phyloP scores from a whole-genome alignment of 805 yeast species.

The Wickerhamomyces queroliae region DNA sequence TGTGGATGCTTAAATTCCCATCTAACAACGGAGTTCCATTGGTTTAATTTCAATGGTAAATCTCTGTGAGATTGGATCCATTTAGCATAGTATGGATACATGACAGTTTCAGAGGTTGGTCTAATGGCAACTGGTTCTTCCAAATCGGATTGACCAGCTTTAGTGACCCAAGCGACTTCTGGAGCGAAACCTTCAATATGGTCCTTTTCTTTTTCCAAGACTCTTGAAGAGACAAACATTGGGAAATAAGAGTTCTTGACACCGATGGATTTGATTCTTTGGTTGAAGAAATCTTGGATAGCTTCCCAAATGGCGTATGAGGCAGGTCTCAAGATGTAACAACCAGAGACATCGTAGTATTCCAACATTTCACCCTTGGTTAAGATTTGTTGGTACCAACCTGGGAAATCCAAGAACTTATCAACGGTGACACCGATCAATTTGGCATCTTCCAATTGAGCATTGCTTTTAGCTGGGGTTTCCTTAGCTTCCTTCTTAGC shows the following conservation, averaged over 20 bases:
- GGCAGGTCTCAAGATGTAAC: conserved; percentile 95
- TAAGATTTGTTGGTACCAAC: conserved; percentile 96
- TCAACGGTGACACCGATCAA: conserved; percentile 94
- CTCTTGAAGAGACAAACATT: conserved; percentile 91
- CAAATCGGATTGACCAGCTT: conserved; percentile 88
- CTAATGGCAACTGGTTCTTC: conserved; percentile 99
- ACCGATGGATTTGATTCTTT: conserved; percentile 75
- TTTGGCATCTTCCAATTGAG: conserved; percentile 77
- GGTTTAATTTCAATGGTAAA: conserved; percentile 91
- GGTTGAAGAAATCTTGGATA: conserved; percentile 85
- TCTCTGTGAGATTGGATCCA: conserved; percentile 99
- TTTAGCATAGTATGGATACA: conserved; percentile 99
- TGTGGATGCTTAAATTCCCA: conserved; percentile 99
- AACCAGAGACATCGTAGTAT: conserved; percentile 97
- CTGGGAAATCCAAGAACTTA: conserved; percentile 85
- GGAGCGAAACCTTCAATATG: conserved; percentile 99
- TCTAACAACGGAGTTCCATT: conserved; percentile 99
- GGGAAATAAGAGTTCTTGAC: conserved; percentile 97
- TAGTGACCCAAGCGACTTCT: conserved; percentile 99
- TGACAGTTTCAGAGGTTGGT: conserved; percentile 99
- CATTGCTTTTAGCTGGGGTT: conserved; percentile 26
- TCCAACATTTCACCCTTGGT: conserved; percentile 98
- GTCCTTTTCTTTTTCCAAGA: conserved; percentile 95
- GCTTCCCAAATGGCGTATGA: conserved; percentile 93
- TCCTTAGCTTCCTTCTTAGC: conserved; percentile 24